A percentile compares a stretch with the other conserved stretches of the same genome.
phyloP scores from a whole-genome alignment of 352 stramenopile species.

The Globisporangium lucens region DNA sequence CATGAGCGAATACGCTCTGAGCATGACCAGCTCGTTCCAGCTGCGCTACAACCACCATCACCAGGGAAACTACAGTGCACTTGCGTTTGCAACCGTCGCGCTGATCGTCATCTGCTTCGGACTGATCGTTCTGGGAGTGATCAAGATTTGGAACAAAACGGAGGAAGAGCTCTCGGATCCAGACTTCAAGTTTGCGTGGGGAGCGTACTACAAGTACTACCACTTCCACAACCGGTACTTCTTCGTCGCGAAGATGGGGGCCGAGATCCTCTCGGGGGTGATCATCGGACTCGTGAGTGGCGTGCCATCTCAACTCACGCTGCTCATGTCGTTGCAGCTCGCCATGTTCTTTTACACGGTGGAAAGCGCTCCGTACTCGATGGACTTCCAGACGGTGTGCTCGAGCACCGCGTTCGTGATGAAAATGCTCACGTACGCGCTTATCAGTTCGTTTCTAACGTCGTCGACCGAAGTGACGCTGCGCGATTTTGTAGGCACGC shows the following conservation, averaged over 20 bases:
- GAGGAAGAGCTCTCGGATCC: slow-evolving; percentile 49
- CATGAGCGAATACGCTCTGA: slow-evolving; percentile 77
- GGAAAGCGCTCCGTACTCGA: slow-evolving; percentile 58
- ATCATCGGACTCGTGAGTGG: slow-evolving; percentile 74
- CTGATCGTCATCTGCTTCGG: slow-evolving; percentile 67
- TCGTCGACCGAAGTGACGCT: slow-evolving; percentile 38
- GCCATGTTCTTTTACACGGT: slow-evolving; percentile 74
- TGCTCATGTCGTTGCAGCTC: slow-evolving; percentile 70
- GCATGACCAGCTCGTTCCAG: slow-evolving; percentile 78
- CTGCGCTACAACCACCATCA: slow-evolving; percentile 68
- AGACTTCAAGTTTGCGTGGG: slow-evolving; percentile 80
- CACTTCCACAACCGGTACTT: slow-evolving; percentile 61
- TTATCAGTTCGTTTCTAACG: slow-evolving; percentile 78
- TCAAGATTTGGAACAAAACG: slow-evolving; percentile 65
- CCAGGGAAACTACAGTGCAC: slow-evolving; percentile 36
- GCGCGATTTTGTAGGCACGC: slow-evolving; percentile 55
- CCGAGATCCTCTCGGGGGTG: slow-evolving; percentile 66
- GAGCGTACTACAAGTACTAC: slow-evolving; percentile 84
- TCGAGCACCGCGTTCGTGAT: slow-evolving; percentile 72
- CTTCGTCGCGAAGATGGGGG: slow-evolving; percentile 76
- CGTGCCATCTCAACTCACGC: slow-evolving; percentile 68
- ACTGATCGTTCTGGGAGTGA: slow-evolving; percentile 59
- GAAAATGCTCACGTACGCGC: slow-evolving; percentile 81
- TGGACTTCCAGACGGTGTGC: slow-evolving; percentile 72
- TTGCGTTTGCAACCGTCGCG: slow-evolving; percentile 55